Evolutionary conservation across 306 rosid genomes (phyloP), one percentile per base, ranked within the genome.

Genomic region (Oemleria cerasiformis): DNA sequence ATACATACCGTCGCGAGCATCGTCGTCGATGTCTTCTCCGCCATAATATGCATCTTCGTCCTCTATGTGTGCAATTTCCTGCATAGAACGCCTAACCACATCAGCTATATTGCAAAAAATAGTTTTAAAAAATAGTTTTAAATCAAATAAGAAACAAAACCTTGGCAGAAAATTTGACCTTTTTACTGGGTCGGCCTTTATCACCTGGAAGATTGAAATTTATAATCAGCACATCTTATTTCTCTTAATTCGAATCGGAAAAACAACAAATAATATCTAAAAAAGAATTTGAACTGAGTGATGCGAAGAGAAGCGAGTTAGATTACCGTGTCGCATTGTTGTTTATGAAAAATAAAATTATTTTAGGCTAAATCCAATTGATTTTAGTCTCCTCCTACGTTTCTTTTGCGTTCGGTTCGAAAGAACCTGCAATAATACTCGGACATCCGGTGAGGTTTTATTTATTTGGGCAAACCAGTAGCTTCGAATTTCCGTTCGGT

Each of bases 101-200:
- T 25, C 10, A 43, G 42, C 2, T 7, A 50, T 2, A 55, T 9
- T 17, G 8, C 42, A 8, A 20, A 16, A 62, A 21, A 44, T 49
- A 54, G 23, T 25, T 0, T 7, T 3, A 16, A 51, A 5, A 56
- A 39, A 2, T 54, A 67, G 47, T 6, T 5, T 34, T 21, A 11
- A 1, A 71, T 45, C 7, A 20, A 21, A 41, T 1, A 40, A 8
- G 47, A 74, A 7, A 0, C 25, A 21, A 42, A 70, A 84, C 80
- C 90, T 91, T 88, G 55, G 79, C 63, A 0, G 83, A 65, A 59
- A 74, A 80, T 68, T 88, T 88, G 70, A 30, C 79, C 75, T 79
- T 88, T 75, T 91, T 91, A 78, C 54, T 76, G 19, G 88, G 92
- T 59, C 88, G 77, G 61, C 83, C 83, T 65, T 83, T 86, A 23